These are phyloP conservation scores for Calonectria honghensis DNA, from an alignment of 2,329 filamentous ascomycete species.

Conservation along the genomic window DNA sequence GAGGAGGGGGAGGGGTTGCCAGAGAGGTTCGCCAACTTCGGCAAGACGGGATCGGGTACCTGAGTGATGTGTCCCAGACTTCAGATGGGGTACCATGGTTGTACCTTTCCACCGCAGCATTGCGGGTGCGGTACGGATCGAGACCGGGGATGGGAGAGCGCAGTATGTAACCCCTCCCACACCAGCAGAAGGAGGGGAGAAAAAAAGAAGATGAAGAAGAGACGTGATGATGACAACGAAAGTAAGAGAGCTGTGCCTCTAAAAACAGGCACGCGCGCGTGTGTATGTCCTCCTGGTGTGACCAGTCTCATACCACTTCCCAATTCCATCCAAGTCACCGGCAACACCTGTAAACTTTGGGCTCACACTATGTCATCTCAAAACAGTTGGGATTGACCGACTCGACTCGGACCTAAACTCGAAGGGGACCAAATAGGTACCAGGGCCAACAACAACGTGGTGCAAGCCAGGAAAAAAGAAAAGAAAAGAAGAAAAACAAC, in stretches of 20 bases:
- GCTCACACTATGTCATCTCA: conserved; percentile 19
- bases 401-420: neutral
- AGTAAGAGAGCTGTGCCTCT: conserved; percentile 6
- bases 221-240: neutral
- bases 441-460: conserved; percentile 10
- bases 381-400: conserved; percentile 26
- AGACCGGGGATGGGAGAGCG: neutral
- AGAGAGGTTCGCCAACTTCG: conserved; percentile 25
- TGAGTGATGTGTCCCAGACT: conserved; percentile 22
- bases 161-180: conserved; percentile 15
- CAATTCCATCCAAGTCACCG: neutral
- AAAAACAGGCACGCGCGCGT: neutral
- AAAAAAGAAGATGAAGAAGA: neutral
- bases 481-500: neutral
- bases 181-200: neutral
- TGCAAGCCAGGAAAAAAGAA: neutral
- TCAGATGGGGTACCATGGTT: conserved; percentile 16
- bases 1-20: conserved; percentile 2
- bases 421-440: conserved; percentile 12
- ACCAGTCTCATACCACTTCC: conserved; percentile 22
- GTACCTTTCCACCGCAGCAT: neutral
- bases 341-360: conserved; percentile 14
- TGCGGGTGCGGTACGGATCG: conserved; percentile 5
- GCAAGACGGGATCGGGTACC: conserved; percentile 37
- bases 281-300: neutral